Percentiles rank a stretch among this genome's conserved stretches.
phyloP scores from a whole-genome alignment of 1,284 basidiomycete genomes.

The Cutaneotrichosporon daszewskae region DNA sequence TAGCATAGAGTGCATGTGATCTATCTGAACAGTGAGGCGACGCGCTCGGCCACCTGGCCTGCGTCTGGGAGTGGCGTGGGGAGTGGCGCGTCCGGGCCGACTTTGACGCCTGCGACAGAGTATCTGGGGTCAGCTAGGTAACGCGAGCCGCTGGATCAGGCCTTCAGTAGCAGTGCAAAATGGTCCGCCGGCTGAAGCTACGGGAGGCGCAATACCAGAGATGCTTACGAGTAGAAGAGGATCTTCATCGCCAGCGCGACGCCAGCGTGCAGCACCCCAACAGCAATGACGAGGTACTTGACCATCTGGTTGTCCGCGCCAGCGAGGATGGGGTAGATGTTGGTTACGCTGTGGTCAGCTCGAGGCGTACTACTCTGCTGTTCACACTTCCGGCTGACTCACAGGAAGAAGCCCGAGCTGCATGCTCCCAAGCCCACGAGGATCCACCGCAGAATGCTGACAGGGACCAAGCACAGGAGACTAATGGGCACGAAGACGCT shows the following conservation, averaged over 20 bases:
- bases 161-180: too few relatives aligned
- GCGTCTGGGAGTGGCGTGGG: not conserved
- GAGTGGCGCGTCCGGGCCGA: not conserved
- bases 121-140: too few relatives aligned
- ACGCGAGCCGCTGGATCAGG: too few relatives aligned
- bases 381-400: slow-evolving; percentile 14
- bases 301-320: slow-evolving; percentile 78
- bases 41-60: not conserved
- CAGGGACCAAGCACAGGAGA: slow-evolving; percentile 69
- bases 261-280: slow-evolving; percentile 64
- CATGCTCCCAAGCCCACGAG: slow-evolving; percentile 65
- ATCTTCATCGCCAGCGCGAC: slow-evolving; percentile 78
- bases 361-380: not conserved
- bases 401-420: slow-evolving; percentile 76
- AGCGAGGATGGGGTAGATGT: slow-evolving; percentile 81
- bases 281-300: slow-evolving; percentile 66
- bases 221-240: slow-evolving; percentile 79
- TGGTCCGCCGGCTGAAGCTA: too few relatives aligned
- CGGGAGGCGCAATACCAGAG: too few relatives aligned
- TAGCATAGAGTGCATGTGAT: slow-evolving; percentile 4
- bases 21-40: not conserved
- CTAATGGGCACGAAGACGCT: slow-evolving; percentile 57
- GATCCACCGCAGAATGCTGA: slow-evolving; percentile 71
- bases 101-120: not conserved
- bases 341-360: slow-evolving; percentile 51